Evolutionary conservation across 1,139 yeast genomes (phyloP), one percentile per base, ranked within the genome.

Genomic region (Sporopachydermia cereana): DNA sequence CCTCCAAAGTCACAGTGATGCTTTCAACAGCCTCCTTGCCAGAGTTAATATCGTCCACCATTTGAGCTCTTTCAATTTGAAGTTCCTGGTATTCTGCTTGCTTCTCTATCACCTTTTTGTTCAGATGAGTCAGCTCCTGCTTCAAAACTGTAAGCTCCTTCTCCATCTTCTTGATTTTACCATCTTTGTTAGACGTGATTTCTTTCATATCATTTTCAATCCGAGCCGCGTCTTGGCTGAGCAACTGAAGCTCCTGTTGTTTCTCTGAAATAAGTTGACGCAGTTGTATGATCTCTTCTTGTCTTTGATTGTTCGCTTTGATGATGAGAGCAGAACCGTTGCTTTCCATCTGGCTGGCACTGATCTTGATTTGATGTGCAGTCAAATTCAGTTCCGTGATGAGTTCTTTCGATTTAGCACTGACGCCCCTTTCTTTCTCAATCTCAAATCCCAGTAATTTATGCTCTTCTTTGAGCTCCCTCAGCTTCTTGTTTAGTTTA

Each of bases 181-280:
- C 74, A 1, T 89, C 86, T 54, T 88, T 89, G 59, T 93, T 84
- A 46, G 67, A 69, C 49, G 76, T 77, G 60, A 89, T 89, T 54
- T 93, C 98, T 45, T 71, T 68, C 68, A 88, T 84, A 59, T 93
- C 98, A 29, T 68, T 72, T 56, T 84, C 86, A 47, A 85, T 79
- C 3, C 59, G 59, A 5, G 56, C 51, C n/a, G 85, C 73, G 41
- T 79, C 84, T 1, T 49, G 47, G 39, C 62, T 54, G 49, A 64
- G 58, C 51, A 18, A 50, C 52, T 7, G 51, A 45, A 14, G 67
- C 2, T 54, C 58, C 2, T 54, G 49, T 36, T 67, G 60, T 30
- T 71, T 68, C 17, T 59, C 59, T 1, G 47, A 46, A n/a, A 76
- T 70, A 44, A 61, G 60, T n/a, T 57, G 55, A 17, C 65, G 57